Conservation (phyloP, 2,329 filamentous ascomycete species). For the Calonectria pauciramosa region DNA sequence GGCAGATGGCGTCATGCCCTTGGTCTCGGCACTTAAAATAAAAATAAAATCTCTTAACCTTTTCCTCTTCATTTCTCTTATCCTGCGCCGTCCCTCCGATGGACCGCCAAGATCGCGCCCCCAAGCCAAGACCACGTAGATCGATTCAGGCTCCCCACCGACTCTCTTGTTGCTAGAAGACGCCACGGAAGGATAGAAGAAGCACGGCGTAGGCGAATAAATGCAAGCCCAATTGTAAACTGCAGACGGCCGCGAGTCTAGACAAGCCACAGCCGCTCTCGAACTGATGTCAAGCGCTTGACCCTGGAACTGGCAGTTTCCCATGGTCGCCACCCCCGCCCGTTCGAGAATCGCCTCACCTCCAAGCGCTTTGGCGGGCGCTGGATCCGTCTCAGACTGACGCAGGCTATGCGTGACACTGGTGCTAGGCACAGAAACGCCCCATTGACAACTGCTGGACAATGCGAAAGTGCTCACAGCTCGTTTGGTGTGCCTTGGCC, state of each 20-base stretch:
- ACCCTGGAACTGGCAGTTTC: background rate
- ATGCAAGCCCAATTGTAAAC: background rate
- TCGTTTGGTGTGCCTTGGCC: background rate
- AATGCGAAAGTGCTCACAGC: background rate
- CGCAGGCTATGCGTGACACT: background rate
- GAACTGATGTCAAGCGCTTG: background rate
- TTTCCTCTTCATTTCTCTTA: background rate
- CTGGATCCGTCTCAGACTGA: background rate
- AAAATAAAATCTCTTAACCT: too few relatives aligned
- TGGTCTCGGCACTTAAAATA: background rate
- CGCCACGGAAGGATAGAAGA: background rate
- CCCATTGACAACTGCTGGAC: background rate
- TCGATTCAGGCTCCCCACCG: background rate
- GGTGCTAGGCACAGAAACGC: background rate
- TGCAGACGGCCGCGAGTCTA: background rate
- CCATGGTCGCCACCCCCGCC: too few relatives aligned
- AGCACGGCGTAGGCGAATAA: background rate
- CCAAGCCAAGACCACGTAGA: background rate
- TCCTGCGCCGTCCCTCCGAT: background rate
- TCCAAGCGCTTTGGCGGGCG: background rate
- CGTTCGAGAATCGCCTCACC: background rate
- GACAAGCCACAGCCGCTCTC: background rate
- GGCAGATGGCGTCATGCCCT: background rate
- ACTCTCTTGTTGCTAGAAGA: background rate
- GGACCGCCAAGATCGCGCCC: background rate